Conservation (phyloP, 2,329 filamentous ascomycete species). For the Tolypocladium amazonense region DNA sequence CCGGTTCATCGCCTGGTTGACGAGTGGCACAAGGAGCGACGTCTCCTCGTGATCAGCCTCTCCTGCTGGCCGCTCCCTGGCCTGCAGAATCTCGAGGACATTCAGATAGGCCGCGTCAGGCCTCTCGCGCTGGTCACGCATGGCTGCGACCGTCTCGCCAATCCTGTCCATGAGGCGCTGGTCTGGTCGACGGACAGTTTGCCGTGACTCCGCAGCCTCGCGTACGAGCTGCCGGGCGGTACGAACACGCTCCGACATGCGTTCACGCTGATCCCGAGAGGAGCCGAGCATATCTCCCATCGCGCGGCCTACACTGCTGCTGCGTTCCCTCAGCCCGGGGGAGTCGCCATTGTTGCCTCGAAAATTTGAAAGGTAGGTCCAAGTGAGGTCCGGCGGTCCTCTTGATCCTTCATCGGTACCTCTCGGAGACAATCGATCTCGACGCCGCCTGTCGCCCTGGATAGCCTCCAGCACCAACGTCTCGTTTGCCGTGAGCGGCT, state of each 20-base stretch:
- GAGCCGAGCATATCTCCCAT: conserved; percentile 27
- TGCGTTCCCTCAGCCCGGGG: conserved; percentile 21
- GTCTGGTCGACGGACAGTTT: conserved; percentile 12
- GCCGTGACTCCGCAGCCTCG: conserved; percentile 10
- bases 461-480: conserved; percentile 46
- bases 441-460: conserved; percentile 39
- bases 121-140: conserved; percentile 23
- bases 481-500: conserved; percentile 42
- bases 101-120: conserved; percentile 25
- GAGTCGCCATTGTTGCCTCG: conserved; percentile 13
- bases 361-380: conserved; percentile 9
- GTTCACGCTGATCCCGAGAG: conserved; percentile 26
- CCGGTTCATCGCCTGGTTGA: conserved; percentile 24
- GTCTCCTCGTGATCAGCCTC: conserved; percentile 24
- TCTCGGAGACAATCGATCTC: conserved; percentile 27
- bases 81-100: conserved; percentile 26
- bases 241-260: conserved; percentile 21
- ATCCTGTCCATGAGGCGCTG: conserved; percentile 22
- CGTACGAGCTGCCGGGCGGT: conserved; percentile 20
- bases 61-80: conserved; percentile 17
- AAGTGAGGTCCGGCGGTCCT: conserved; percentile 7
- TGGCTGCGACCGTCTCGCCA: conserved; percentile 23
- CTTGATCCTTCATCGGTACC: conserved; percentile 13
- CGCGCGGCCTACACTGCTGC: conserved; percentile 23
- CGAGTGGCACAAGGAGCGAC: conserved; percentile 23